A percentile compares a stretch with the other conserved stretches of the same genome.
phyloP scores from a whole-genome alignment of 306 rosid genomes.

The Cucurbita ficifolia region DNA sequence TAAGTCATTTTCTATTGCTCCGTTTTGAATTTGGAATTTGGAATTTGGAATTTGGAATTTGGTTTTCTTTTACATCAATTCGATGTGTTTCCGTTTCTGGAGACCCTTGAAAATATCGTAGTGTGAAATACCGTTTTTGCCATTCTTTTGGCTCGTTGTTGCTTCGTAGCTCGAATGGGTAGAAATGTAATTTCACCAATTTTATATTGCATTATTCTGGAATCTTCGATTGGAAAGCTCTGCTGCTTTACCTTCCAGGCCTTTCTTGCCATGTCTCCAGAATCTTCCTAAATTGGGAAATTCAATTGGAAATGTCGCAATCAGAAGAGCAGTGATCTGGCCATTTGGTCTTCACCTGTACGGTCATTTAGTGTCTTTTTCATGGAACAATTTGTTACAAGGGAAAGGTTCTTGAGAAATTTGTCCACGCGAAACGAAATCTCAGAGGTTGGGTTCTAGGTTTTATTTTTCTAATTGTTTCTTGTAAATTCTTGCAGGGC shows the following conservation, averaged over 20 bases:
- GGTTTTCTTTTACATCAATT: background rate
- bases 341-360: background rate
- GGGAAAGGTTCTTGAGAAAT: background rate
- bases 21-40: background rate
- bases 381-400: background rate
- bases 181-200: background rate
- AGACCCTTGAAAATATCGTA: background rate
- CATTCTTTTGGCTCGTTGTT: background rate
- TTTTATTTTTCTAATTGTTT: background rate
- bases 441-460: background rate
- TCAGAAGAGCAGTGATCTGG: too few relatives aligned
- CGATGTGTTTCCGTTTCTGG: too few relatives aligned
- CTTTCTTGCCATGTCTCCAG: background rate
- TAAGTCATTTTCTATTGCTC: constrained; percentile 19
- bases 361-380: background rate
- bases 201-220: background rate
- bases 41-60: too few relatives aligned
- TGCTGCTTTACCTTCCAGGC: background rate
- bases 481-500: constrained; percentile 29
- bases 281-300: background rate
- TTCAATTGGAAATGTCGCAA: background rate
- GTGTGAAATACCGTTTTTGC: background rate
- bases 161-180: background rate
- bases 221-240: background rate
- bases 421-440: background rate